Base-by-base conservation (phyloP, 306 rosid genomes). In the Medicago ruthenica region DNA sequence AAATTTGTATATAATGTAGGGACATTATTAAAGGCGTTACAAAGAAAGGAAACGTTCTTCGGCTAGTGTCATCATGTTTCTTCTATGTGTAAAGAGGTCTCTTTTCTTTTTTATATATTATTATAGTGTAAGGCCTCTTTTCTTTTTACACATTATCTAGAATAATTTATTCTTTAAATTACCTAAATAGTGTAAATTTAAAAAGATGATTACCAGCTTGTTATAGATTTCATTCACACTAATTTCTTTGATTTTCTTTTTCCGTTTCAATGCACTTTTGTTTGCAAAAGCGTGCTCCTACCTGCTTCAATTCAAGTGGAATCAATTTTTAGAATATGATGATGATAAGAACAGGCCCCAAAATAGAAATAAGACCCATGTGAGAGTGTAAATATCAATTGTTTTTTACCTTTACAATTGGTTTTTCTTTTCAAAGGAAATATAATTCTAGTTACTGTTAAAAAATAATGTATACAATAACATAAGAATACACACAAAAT, bases 41-140 rank as follows among this genome's bases (percentile, higher is more conserved):
- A 17, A 67, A 67, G 53, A 41, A 66, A 66, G 53, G 53, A 67
- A 67, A 44, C 18, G 72, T 11, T 11, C 57, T 44, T 67, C 39
- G 54, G 72, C 54, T 67, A 67, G 67, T 36, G 42, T 15, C 44
- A 61, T 61, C 20, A 61, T 61, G 44, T 31, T 61, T 61, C 66
- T 55, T 55, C 61, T 55, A 55, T 55, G 61, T 20, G 61, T 55
- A 55, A 55, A 55, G 61, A 9, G 13, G 14, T 20, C 61, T 55
- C 61, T 31, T 61, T 61, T 14, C 67, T 61, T 61, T 60, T 61
- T 1, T 2, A 50, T 50, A n/a, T n/a, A n/a, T n/a, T n/a, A 55
- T 61, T 61, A 61, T 61, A 61, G 12, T 31, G 8, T 15, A 61
- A 31, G 65, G 21, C 15, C 42, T 31, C 67, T 61, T 61, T 61